Percentiles rank a stretch among this genome's conserved stretches.
phyloP scores from a whole-genome alignment of 1,139 yeast genomes.

The Zhuliangozyma blackwelliae region DNA sequence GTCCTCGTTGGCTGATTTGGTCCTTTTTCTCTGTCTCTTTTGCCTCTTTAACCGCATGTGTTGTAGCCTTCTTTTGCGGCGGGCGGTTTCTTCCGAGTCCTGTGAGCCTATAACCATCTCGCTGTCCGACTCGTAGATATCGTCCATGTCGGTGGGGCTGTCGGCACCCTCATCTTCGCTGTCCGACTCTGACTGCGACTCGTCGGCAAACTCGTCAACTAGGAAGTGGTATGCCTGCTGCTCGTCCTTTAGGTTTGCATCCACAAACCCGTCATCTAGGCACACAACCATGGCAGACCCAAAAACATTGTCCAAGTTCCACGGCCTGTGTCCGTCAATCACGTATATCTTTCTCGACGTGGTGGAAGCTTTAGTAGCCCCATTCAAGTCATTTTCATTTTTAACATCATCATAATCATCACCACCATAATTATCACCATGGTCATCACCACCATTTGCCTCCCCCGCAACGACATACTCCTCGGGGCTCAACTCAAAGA shows the following conservation, averaged over 20 bases:
- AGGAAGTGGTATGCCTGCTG: conserved; percentile 52
- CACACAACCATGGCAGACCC: conserved; percentile 80
- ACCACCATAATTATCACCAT: background rate
- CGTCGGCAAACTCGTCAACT: conserved; percentile 23
- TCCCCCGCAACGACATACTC: conserved; percentile 23
- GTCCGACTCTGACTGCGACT: conserved; percentile 28
- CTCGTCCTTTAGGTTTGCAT: conserved; percentile 49
- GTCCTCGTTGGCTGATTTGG: conserved; percentile 51
- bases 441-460: background rate
- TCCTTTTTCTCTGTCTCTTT: conserved; percentile 27
- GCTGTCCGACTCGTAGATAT: conserved; percentile 22
- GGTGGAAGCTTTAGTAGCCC: background rate
- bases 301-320: conserved; percentile 91
- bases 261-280: conserved; percentile 81
- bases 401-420: conserved; percentile 8
- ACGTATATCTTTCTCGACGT: conserved; percentile 52
- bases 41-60: conserved; percentile 22
- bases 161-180: conserved; percentile 23
- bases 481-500: conserved; percentile 61
- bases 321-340: conserved; percentile 90
- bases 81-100: conserved; percentile 31
- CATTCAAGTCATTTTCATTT: conserved; percentile 2
- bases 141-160: conserved; percentile 19
- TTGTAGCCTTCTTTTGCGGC: conserved; percentile 30
- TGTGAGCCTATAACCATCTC: conserved; percentile 22